Conservation (phyloP, 805 yeast genomes). For the Sungouiozyma ichnusensis region DNA sequence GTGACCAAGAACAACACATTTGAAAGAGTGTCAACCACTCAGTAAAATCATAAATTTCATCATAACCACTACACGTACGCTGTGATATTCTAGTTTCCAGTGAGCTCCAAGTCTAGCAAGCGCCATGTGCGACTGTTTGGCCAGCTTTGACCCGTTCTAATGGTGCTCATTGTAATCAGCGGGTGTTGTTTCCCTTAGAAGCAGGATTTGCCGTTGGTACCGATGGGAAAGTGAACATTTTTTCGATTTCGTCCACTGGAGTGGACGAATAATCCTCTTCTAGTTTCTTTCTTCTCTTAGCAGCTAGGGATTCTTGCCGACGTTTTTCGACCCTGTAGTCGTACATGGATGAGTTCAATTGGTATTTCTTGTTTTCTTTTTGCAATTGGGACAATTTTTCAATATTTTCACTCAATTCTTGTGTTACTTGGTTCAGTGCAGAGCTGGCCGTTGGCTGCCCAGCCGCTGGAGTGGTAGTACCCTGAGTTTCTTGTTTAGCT, state of each 20-base stretch:
- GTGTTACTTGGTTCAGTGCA: slow-evolving; percentile 4
- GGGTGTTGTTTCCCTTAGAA: not conserved
- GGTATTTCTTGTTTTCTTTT: slow-evolving; percentile 11
- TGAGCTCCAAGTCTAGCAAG: no score
- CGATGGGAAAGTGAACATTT: slow-evolving; percentile 18
- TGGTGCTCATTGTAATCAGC: not conserved
- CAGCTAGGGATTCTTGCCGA: slow-evolving; percentile 6
- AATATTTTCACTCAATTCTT: slow-evolving; percentile 11
- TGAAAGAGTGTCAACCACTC: no score
- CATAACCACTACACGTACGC: no score
- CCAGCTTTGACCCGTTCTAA: not conserved
- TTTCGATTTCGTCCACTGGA: slow-evolving; percentile 17
- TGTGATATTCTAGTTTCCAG: no score
- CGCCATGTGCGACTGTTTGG: no score
- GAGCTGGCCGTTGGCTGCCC: no score
- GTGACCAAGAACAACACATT: no score
- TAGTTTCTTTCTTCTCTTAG: slow-evolving; percentile 12
- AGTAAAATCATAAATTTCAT: no score
- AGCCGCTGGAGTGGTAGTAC: not conserved
- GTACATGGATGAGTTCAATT: slow-evolving; percentile 16
- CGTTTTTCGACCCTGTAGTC: slow-evolving; percentile 15
- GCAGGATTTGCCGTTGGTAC: slow-evolving; percentile 13
- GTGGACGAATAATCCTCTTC: slow-evolving; percentile 24
- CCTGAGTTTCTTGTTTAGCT: not conserved
- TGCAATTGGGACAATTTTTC: slow-evolving; percentile 16